These are phyloP conservation scores for Cornus suecica DNA, from an alignment of 148 eudicot species.

Conservation along the genomic window DNA sequence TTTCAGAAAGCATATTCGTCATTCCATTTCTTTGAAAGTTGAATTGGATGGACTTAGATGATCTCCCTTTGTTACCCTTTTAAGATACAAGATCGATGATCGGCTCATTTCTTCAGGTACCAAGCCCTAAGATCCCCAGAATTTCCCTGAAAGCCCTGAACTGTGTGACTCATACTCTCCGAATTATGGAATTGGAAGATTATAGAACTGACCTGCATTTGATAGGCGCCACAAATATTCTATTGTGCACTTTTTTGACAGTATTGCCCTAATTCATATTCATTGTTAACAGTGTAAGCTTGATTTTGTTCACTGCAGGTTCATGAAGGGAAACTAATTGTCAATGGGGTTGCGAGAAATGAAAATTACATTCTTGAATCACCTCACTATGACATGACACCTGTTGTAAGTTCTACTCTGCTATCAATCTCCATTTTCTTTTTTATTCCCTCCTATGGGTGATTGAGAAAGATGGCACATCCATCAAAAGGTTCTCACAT, in stretches of 20 bases:
- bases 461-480: neutral
- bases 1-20: neutral
- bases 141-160: neutral
- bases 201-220: neutral
- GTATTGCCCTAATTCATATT: neutral
- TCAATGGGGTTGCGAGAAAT: conserved; percentile 65
- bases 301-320: conserved; percentile 47
- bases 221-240: too few relatives aligned
- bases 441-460: neutral
- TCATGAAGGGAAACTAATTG: conserved; percentile 73
- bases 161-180: neutral
- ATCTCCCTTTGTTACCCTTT: neutral
- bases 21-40: neutral
- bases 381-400: conserved; percentile 82
- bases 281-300: neutral
- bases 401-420: conserved; percentile 45
- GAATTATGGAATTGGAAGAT: neutral
- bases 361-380: conserved; percentile 71
- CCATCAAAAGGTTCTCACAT: neutral
- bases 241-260: neutral
- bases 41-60: neutral
- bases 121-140: neutral
- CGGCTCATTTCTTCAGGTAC: neutral
- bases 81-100: neutral
- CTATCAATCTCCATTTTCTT: neutral